A percentile compares a stretch with the other conserved stretches of the same genome.
phyloP scores from a whole-genome alignment of 2,329 filamentous ascomycete species.

The Aspergillus fumigatus region DNA sequence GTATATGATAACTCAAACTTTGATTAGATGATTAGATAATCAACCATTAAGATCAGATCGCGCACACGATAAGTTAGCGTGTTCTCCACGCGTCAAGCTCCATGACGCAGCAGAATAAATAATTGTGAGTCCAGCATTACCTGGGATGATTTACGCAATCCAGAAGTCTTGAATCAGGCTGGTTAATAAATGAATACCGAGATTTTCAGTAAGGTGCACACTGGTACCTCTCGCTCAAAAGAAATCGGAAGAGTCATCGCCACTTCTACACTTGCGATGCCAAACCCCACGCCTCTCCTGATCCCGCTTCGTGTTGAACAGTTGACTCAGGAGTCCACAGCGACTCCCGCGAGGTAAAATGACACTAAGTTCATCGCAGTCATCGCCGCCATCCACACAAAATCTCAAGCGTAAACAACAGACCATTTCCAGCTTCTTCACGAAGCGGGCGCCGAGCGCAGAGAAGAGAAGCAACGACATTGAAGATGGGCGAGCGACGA shows the following conservation, averaged over 20 bases:
- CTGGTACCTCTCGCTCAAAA: neutral
- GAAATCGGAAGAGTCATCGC: neutral
- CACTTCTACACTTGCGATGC: neutral
- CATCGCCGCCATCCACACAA: conserved; percentile 27
- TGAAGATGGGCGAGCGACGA: conserved; percentile 2
- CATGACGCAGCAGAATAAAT: conserved; percentile 4
- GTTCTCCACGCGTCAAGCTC: conserved; percentile 32
- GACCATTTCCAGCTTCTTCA: conserved; percentile 83
- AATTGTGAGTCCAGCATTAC: neutral
- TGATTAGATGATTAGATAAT: conserved; percentile 14
- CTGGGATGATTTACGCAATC: neutral
- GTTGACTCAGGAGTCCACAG: neutral
- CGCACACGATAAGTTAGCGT: conserved; percentile 15
- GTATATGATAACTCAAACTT: neutral
- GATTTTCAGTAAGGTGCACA: neutral
- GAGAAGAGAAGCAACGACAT: conserved; percentile 12
- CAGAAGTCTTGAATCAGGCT: neutral
- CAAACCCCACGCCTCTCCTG: neutral
- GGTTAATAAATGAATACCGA: neutral
- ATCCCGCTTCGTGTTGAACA: neutral
- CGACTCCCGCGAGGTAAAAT: conserved; percentile 16
- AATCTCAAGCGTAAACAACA: conserved; percentile 50
- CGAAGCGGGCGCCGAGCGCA: conserved; percentile 47
- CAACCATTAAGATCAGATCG: conserved; percentile 1
- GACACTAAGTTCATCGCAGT: conserved; percentile 32